A percentile compares a stretch with the other conserved stretches of the same genome.
Conservation (phyloP, 257 asterid genomes). For the Solanum tarapatanum region DNA sequence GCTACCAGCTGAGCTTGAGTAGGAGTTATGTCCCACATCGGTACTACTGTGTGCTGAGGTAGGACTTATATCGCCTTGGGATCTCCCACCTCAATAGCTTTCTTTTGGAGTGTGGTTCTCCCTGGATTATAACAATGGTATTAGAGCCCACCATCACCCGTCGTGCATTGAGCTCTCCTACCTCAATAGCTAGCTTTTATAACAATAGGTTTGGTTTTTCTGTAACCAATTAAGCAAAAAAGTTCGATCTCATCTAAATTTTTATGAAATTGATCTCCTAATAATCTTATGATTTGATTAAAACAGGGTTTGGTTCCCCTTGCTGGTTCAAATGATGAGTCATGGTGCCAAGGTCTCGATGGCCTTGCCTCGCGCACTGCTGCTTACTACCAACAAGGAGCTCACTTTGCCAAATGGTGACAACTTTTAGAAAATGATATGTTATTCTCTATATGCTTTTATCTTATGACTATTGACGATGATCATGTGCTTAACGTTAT, state of each 20-base stretch:
- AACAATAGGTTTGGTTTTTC: too few relatives aligned
- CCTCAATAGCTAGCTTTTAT: too few relatives aligned
- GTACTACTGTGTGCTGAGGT: background rate
- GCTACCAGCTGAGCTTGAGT: background rate
- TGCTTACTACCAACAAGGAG: conserved; percentile 19
- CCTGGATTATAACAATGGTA: background rate
- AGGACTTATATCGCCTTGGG: too few relatives aligned
- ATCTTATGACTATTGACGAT: background rate
- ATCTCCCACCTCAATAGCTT: background rate
- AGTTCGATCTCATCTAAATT: background rate
- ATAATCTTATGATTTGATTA: background rate
- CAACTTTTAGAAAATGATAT: background rate
- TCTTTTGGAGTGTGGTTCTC: background rate
- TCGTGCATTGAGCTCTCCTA: too few relatives aligned
- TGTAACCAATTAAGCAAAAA: background rate
- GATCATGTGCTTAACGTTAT: background rate
- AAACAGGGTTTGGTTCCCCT: conserved; percentile 8
- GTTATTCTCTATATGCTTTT: background rate
- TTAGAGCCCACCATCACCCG: too few relatives aligned
- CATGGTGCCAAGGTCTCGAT: background rate
- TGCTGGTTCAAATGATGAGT: background rate
- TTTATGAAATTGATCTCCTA: background rate
- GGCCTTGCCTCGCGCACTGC: conserved; percentile 10
- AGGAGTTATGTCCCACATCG: background rate
- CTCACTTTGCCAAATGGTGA: conserved; percentile 20